Conservation (phyloP, 208 protist species). For the Naegleria fowleri region DNA sequence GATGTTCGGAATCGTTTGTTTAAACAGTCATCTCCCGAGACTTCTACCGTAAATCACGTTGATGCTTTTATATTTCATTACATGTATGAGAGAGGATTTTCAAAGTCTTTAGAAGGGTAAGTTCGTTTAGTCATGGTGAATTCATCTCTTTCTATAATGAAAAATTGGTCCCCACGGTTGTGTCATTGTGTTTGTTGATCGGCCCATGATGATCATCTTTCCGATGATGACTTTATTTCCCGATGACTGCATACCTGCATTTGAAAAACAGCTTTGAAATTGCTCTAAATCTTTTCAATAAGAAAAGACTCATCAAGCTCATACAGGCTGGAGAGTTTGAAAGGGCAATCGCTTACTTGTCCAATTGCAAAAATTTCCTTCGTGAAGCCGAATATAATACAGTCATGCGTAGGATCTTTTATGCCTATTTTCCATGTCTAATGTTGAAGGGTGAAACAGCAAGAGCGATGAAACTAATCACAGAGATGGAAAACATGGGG, state of each 20-base stretch:
- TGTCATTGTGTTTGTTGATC: background rate
- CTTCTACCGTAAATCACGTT: too few relatives aligned
- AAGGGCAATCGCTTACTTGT: background rate
- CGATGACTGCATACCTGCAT: too few relatives aligned
- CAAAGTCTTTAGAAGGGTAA: background rate
- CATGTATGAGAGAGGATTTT: background rate
- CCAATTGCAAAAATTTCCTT: background rate
- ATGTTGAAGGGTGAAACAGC: background rate
- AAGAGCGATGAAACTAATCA: background rate
- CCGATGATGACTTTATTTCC: too few relatives aligned
- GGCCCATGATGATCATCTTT: too few relatives aligned
- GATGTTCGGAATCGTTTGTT: too few relatives aligned
- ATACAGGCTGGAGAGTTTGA: background rate
- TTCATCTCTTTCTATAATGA: too few relatives aligned
- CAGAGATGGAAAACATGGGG: background rate
- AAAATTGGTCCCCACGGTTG: too few relatives aligned
- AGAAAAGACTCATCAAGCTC: background rate
- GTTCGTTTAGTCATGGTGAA: background rate
- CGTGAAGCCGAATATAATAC: background rate
- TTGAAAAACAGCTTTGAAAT: background rate
- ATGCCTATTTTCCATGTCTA: background rate
- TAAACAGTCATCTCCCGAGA: too few relatives aligned
- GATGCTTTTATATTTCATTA: background rate
- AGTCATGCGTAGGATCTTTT: background rate
- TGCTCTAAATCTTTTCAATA: background rate